A percentile compares a stretch with the other conserved stretches of the same genome.
These are phyloP conservation scores for Aspergillus egyptiacus DNA, from an alignment of 495 filamentous ascomycete genomes.

Conservation along the genomic window DNA sequence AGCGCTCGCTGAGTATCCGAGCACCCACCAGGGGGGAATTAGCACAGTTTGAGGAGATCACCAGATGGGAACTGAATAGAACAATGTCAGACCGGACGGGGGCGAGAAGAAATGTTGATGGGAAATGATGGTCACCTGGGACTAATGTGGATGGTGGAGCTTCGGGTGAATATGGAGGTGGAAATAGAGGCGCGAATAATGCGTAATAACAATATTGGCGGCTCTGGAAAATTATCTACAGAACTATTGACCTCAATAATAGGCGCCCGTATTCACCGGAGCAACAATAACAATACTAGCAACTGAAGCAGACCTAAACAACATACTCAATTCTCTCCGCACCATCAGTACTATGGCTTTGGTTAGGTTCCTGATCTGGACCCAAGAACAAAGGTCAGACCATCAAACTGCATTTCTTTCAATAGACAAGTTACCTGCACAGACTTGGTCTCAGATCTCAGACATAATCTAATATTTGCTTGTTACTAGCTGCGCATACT, in stretches of 20 bases:
- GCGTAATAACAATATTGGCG: too few species aligned
- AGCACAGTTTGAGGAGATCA: not conserved
- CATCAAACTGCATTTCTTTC: not conserved
- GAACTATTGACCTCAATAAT: too few species aligned
- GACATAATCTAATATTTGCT: too few species aligned
- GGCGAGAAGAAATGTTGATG: not conserved
- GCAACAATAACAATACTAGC: too few species aligned
- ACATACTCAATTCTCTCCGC: too few species aligned
- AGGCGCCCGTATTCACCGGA: too few species aligned
- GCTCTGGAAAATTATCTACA: too few species aligned
- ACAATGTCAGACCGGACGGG: not conserved
- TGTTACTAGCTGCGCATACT: too few species aligned
- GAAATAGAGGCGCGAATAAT: constrained; percentile 5
- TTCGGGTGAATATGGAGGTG: constrained; percentile 8
- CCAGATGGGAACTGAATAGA: not conserved
- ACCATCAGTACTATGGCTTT: too few species aligned
- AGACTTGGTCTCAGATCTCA: too few species aligned
- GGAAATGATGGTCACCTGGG: not conserved
- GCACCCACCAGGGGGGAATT: not conserved
- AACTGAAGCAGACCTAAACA: not conserved
- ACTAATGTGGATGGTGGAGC: constrained; percentile 9
- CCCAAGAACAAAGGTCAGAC: not conserved
- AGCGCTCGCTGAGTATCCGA: not conserved
- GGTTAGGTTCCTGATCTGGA: not conserved
- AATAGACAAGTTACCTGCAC: not conserved